These are phyloP conservation scores for Ascochyta fabae DNA, from an alignment of 2,329 filamentous ascomycete species.

Conservation along the genomic window DNA sequence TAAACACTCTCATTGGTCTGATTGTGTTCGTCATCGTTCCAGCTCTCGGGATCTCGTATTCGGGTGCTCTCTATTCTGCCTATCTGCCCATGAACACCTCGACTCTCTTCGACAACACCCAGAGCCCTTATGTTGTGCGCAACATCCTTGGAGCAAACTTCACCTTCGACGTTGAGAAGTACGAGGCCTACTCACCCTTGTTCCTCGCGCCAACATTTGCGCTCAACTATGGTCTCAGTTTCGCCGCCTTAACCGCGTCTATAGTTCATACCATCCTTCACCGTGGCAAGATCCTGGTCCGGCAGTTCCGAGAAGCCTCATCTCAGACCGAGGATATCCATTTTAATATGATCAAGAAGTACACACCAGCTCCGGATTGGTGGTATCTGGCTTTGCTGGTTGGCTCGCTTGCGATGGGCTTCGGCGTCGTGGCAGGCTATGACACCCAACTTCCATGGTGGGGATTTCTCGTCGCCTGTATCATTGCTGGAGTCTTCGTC, in stretches of 20 bases:
- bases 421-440: slow-evolving; percentile 56
- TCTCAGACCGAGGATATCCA: slow-evolving; percentile 61
- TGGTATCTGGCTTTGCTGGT: slow-evolving; percentile 63
- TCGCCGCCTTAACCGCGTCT: slow-evolving; percentile 73
- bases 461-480: slow-evolving; percentile 71
- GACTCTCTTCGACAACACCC: slow-evolving; percentile 74
- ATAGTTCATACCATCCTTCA: slow-evolving; percentile 70
- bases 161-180: slow-evolving; percentile 68
- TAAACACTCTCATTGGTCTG: slow-evolving; percentile 73
- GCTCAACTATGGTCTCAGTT: slow-evolving; percentile 68
- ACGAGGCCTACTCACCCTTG: slow-evolving; percentile 68
- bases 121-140: slow-evolving; percentile 67
- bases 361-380: slow-evolving; percentile 62
- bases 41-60: slow-evolving; percentile 68
- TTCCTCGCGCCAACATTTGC: slow-evolving; percentile 12
- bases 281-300: slow-evolving; percentile 69
- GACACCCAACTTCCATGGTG: slow-evolving; percentile 75
- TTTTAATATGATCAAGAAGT: slow-evolving; percentile 61
- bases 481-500: slow-evolving; percentile 61
- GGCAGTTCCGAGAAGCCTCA: slow-evolving; percentile 47
- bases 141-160: slow-evolving; percentile 67
- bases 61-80: slow-evolving; percentile 67
- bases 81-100: slow-evolving; percentile 62
- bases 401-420: slow-evolving; percentile 50
- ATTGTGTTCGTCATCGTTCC: slow-evolving; percentile 64